Evolutionary conservation across 805 yeast species (phyloP), one percentile per base, ranked within the genome.

Genomic region (Yarrowia sp.): DNA sequence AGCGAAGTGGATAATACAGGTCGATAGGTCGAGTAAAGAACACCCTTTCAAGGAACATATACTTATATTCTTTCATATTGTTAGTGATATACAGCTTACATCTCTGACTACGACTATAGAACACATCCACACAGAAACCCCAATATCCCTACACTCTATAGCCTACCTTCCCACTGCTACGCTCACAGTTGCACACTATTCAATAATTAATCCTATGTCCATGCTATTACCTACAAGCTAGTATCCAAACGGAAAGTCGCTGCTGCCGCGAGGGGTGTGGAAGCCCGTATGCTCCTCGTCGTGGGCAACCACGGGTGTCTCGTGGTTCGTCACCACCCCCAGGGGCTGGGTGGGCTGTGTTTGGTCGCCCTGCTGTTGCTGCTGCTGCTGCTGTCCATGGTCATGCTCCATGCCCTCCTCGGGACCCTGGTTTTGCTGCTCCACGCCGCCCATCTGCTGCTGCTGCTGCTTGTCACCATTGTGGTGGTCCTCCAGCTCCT

Each of bases 241-340:
- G 50, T 63, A 63, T 48, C 67, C 67, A 46, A 63, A 46, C 46
- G 56, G 67, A 48, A 49, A 63, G 56, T 63, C 67, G 19, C 42
- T 43, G 65, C 65, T 59, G 16, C 67, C 67, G 14, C 56, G 55
- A 10, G 67, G 67, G n/a, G 67, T 63, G 26, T 63, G 67, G 46
- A 63, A 63, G 40, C 67, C 67, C 2, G 67, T 9, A n/a, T 63
- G 56, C 56, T 63, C 67, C n/a, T 63, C 67, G 45, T 63, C 67
- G 56, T 45, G 55, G 11, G 59, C 45, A 5, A 53, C 59, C 45
- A 53, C 59, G 35, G 55, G 55, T 32, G 48, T 61, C 8, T 61
- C 64, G 19, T 56, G 64, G 49, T 42, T 56, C 11, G 64, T 56
- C 49, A 32, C 64, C 8, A 59, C 65, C 19, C 42, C 52, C 52